These are phyloP conservation scores for Daldinia decipiens DNA, from an alignment of 495 filamentous ascomycete species.

Conservation along the genomic window DNA sequence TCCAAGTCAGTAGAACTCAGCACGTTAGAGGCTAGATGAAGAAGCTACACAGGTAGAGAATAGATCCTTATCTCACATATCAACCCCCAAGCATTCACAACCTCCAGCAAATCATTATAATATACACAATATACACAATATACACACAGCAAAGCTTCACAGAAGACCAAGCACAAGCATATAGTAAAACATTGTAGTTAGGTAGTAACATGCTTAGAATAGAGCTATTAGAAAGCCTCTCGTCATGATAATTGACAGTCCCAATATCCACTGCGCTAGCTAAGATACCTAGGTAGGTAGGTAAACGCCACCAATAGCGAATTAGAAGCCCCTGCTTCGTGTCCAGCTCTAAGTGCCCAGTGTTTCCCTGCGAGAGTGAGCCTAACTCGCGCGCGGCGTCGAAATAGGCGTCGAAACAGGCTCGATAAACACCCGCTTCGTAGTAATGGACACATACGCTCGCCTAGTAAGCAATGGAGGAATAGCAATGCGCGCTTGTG, in stretches of 20 bases:
- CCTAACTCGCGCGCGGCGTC: neutral
- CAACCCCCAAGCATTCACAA: neutral
- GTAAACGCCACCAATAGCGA: slow-evolving; percentile 4
- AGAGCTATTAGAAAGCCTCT: slow-evolving; percentile 31
- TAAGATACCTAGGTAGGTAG: neutral
- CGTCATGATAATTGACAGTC: slow-evolving; percentile 18
- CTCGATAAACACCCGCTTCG: slow-evolving; percentile 5
- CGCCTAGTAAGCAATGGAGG: slow-evolving; percentile 11
- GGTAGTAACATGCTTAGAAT: slow-evolving; percentile 27
- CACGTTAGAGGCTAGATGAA: too few relatives aligned
- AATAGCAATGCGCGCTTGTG: slow-evolving; percentile 37
- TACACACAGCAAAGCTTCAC: neutral
- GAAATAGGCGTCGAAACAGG: slow-evolving; percentile 3
- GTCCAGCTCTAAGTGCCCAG: neutral
- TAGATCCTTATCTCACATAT: neutral
- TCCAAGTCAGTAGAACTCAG: neutral
- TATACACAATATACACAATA: neutral
- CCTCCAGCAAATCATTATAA: slow-evolving; percentile 12
- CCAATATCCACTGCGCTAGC: slow-evolving; percentile 18
- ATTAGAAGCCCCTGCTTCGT: slow-evolving; percentile 3
- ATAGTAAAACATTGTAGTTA: slow-evolving; percentile 1
- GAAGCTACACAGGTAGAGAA: too few relatives aligned
- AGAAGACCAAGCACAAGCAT: slow-evolving; percentile 11
- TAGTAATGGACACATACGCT: slow-evolving; percentile 7
- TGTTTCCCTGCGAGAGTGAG: neutral